Evolutionary conservation across 148 eudicot species (phyloP).

Genomic region (Rhododendron kiyosumense): DNA sequence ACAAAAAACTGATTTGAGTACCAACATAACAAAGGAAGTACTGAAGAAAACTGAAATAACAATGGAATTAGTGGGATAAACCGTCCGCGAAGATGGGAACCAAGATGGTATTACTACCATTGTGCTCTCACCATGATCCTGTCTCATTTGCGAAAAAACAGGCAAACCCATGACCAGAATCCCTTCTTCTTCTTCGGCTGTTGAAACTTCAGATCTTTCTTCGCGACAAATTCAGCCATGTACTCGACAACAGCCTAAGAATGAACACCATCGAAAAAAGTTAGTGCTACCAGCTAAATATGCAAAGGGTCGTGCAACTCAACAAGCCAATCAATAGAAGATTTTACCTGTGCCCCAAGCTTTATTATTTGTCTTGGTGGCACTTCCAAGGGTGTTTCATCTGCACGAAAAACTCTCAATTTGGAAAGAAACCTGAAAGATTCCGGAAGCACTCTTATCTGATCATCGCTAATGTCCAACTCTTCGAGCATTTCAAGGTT

Average conservation of each 20-base stretch:
- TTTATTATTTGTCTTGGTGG: slow-evolving; percentile 49
- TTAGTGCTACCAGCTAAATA: neutral
- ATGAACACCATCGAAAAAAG: neutral
- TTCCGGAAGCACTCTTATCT: slow-evolving; percentile 56
- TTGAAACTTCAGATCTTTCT: slow-evolving; percentile 21
- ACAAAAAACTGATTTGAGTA: neutral
- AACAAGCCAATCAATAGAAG: neutral
- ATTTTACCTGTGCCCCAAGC: slow-evolving; percentile 61
- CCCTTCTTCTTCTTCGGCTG: slow-evolving; percentile 37
- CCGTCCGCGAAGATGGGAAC: neutral
- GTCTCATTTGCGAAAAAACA: slow-evolving; percentile 28
- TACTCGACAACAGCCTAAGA: slow-evolving; percentile 57
- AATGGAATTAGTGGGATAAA: neutral
- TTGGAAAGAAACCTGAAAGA: slow-evolving; percentile 51
- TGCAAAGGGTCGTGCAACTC: neutral
- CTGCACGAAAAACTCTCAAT: slow-evolving; percentile 48
- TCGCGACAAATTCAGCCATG: slow-evolving; percentile 46
- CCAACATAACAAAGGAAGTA: neutral
- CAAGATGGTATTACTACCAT: neutral
- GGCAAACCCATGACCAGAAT: slow-evolving; percentile 40
- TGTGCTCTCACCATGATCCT: neutral
- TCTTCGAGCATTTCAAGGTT: slow-evolving; percentile 60
- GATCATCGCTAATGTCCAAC: slow-evolving; percentile 65
- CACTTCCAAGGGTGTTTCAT: slow-evolving; percentile 62
- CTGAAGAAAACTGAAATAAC: no score